Percentiles rank a stretch among this genome's conserved stretches.
Conservation (phyloP, 805 yeast genomes). For the Suhomyces vadensis region DNA sequence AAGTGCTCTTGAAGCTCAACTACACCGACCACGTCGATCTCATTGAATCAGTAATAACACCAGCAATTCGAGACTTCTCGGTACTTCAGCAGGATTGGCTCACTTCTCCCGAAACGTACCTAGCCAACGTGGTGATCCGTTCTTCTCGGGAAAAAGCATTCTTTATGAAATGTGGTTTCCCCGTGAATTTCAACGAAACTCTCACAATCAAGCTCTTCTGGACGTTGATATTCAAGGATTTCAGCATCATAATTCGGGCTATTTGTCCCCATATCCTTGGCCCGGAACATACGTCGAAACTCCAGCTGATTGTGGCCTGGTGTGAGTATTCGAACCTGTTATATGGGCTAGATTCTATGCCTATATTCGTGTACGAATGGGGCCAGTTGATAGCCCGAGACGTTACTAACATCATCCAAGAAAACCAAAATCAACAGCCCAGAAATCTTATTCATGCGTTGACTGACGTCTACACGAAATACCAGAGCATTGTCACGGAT, state of each 20-base stretch:
- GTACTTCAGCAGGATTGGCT: conserved; percentile 19
- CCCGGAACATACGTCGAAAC: background rate
- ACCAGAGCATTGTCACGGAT: conserved; percentile 10
- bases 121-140: conserved; percentile 9
- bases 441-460: conserved; percentile 8
- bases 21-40: conserved; percentile 14
- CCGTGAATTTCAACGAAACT: conserved; percentile 17
- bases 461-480: conserved; percentile 16
- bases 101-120: conserved; percentile 12
- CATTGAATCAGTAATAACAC: conserved; percentile 11
- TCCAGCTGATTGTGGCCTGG: conserved; percentile 4
- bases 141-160: conserved; percentile 14
- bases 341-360: conserved; percentile 21
- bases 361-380: conserved; percentile 26
- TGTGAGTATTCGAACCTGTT: conserved; percentile 8
- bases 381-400: conserved; percentile 15
- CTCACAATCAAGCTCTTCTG: conserved; percentile 28
- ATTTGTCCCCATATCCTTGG: conserved; percentile 23
- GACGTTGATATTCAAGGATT: conserved; percentile 30
- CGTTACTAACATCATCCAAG: conserved; percentile 11
- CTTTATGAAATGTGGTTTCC: conserved; percentile 12
- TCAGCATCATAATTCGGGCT: conserved; percentile 18
- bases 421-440: background rate
- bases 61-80: conserved; percentile 18
- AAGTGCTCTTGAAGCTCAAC: conserved; percentile 23